Percentiles rank a stretch among this genome's conserved stretches.
Conservation (phyloP, 2,329 filamentous ascomycete species). For the Botrytis cinerea region DNA sequence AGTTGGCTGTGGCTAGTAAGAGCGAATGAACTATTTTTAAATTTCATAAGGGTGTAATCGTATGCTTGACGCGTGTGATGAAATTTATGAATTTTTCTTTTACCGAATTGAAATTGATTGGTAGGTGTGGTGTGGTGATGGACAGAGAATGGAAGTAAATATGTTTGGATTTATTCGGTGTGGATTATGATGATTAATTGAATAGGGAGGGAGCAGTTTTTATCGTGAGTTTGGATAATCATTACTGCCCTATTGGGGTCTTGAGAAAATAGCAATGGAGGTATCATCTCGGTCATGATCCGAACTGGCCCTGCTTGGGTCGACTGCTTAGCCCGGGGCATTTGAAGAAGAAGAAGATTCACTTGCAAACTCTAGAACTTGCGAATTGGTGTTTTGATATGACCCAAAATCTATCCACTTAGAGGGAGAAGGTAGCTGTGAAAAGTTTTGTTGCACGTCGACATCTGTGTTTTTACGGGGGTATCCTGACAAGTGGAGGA, state of each 20-base stretch:
- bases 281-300: background rate
- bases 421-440: background rate
- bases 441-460: background rate
- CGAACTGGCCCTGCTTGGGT: background rate
- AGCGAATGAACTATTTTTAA: background rate
- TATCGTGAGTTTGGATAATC: rapidly evolving
- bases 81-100: no score
- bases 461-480: background rate
- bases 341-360: background rate
- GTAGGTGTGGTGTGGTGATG: background rate
- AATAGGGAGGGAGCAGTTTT: background rate
- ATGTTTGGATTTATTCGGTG: background rate
- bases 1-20: background rate
- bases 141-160: background rate
- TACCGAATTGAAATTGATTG: background rate
- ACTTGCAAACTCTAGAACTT: background rate
- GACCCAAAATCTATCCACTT: background rate
- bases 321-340: rapidly evolving
- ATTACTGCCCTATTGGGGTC: background rate
- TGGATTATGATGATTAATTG: background rate
- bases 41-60: background rate
- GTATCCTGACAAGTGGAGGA: background rate
- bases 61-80: background rate
- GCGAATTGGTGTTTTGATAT: background rate
- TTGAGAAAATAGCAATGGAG: background rate